A percentile compares a stretch with the other conserved stretches of the same genome.
phyloP scores from a whole-genome alignment of 2,329 filamentous ascomycete species.

The Xylaria sp. region DNA sequence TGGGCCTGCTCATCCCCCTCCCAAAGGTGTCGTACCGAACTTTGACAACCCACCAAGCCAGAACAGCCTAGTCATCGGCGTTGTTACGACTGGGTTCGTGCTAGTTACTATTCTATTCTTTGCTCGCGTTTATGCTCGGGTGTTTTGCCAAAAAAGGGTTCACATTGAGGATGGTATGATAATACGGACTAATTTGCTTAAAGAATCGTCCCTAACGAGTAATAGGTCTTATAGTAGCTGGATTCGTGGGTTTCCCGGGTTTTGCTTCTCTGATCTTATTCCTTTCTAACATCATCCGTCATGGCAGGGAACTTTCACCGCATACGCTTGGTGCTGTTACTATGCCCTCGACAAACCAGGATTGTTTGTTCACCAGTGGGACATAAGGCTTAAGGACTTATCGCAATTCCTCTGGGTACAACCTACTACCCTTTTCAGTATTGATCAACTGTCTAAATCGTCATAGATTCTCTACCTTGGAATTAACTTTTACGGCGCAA shows the following conservation, averaged over 20 bases:
- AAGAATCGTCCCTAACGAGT: not conserved
- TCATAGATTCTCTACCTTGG: slow-evolving; percentile 23
- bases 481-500: slow-evolving; percentile 18
- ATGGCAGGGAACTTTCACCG: slow-evolving; percentile 1
- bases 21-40: slow-evolving; percentile 23
- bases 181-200: not conserved
- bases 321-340: slow-evolving; percentile 8
- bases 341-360: not conserved
- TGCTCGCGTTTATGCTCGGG: not conserved
- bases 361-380: slow-evolving; percentile 14
- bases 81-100: not conserved
- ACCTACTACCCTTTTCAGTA: not conserved
- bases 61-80: not conserved
- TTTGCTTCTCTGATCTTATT: not conserved
- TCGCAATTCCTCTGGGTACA: slow-evolving; percentile 7
- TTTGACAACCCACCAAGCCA: slow-evolving; percentile 18
- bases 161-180: slow-evolving; percentile 11
- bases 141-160: slow-evolving; percentile 1
- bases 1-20: slow-evolving; percentile 27
- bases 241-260: slow-evolving; percentile 2
- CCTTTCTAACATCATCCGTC: not conserved
- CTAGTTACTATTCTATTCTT: not conserved
- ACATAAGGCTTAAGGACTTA: slow-evolving; percentile 12
- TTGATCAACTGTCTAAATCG: slow-evolving; percentile 1
- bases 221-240: slow-evolving; percentile 11